A percentile compares a stretch with the other conserved stretches of the same genome.
These are phyloP conservation scores for Gloeopeniophorella convolvens DNA, from an alignment of 768 basidiomycete species.

Conservation along the genomic window DNA sequence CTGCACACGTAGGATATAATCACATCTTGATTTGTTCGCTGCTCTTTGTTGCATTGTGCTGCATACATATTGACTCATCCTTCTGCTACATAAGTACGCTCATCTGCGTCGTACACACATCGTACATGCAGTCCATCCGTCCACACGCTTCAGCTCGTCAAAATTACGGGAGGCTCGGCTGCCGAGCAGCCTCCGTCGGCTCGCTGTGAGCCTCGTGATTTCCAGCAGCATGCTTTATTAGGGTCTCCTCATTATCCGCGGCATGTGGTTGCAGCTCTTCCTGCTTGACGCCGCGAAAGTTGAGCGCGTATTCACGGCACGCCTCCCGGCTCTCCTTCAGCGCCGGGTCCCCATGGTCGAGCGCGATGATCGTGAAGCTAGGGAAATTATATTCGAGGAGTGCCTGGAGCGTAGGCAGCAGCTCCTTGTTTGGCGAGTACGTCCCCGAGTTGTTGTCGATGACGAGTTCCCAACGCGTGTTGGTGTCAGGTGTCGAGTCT, in stretches of 20 bases:
- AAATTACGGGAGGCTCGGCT: neutral
- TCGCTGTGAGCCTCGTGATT: neutral
- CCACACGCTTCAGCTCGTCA: too few species aligned
- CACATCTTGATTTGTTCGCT: constrained; percentile 8
- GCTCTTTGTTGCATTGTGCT: constrained; percentile 6
- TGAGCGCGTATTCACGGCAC: constrained; percentile 59
- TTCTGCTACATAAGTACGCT: too few species aligned
- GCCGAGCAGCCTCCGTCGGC: neutral
- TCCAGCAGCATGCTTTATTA: constrained; percentile 30
- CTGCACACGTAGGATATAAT: constrained; percentile 5
- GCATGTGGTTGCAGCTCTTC: constrained; percentile 63
- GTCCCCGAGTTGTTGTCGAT: constrained; percentile 86
- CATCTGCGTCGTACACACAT: too few species aligned
- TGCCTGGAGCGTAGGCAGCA: constrained; percentile 55
- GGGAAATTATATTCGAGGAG: constrained; percentile 71
- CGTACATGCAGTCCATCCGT: too few species aligned
- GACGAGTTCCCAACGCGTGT: constrained; percentile 72
- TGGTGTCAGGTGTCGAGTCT: constrained; percentile 46
- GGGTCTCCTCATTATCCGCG: constrained; percentile 45
- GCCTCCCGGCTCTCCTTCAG: constrained; percentile 56
- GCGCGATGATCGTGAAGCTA: constrained; percentile 49
- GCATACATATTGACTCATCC: neutral
- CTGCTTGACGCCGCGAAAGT: constrained; percentile 48
- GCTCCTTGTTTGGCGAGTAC: constrained; percentile 61
- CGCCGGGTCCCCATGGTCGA: constrained; percentile 49